Conservation (phyloP, 2,329 filamentous ascomycete species). For the Diaporthe australafricana region DNA sequence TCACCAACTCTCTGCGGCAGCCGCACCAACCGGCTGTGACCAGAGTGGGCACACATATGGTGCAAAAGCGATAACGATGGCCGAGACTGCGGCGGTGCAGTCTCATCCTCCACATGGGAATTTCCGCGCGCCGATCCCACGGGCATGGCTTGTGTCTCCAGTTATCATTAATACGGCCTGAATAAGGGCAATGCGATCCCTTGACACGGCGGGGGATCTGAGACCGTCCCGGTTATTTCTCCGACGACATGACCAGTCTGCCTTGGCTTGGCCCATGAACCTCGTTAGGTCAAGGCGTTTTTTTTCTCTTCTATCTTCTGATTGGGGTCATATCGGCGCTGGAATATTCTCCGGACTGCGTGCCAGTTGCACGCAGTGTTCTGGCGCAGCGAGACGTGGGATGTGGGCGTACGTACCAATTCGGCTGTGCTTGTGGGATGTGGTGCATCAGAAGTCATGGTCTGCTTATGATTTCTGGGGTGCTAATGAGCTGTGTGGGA, state of each 20-base stretch:
- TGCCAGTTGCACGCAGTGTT: neutral
- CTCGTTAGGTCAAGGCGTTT: neutral
- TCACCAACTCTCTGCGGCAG: neutral
- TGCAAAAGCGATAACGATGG: neutral
- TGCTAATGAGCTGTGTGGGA: neutral
- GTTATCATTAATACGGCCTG: neutral
- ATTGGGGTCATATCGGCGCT: neutral
- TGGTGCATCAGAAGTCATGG: neutral
- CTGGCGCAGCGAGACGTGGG: neutral
- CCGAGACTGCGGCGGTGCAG: slow-evolving; percentile 23
- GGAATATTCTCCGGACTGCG: neutral
- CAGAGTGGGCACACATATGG: neutral
- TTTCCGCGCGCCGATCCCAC: neutral
- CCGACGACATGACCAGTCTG: slow-evolving; percentile 14
- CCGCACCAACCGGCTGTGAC: neutral
- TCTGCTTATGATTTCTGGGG: neutral
- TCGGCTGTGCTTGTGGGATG: neutral
- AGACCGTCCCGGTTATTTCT: neutral
- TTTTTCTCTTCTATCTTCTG: neutral
- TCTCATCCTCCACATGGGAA: slow-evolving; percentile 12
- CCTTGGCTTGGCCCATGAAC: slow-evolving; percentile 22
- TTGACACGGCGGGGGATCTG: slow-evolving; percentile 1
- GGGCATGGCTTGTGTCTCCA: neutral
- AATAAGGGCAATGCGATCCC: neutral
- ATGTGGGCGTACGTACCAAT: neutral